A percentile compares a stretch with the other conserved stretches of the same genome.
Evolutionary conservation across 148 eudicot genomes (phyloP).

Genomic region (Rhododendron griersonianum): DNA sequence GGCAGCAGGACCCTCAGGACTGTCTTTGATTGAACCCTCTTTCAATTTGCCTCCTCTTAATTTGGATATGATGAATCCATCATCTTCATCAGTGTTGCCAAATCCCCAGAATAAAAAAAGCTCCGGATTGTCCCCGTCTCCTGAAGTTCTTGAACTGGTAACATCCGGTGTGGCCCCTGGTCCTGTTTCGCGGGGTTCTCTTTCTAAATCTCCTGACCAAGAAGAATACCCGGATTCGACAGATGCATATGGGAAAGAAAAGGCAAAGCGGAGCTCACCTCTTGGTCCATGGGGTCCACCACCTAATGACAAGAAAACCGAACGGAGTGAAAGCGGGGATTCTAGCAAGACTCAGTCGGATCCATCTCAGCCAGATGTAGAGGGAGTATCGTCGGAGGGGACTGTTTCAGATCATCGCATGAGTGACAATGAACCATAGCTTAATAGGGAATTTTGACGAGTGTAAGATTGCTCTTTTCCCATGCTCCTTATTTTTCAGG

Average conservation of each 20-base stretch:
- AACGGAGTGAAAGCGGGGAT: slow-evolving; percentile 26
- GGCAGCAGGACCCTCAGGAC: slow-evolving; percentile 7
- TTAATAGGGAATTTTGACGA: slow-evolving; percentile 2
- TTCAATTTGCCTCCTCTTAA: slow-evolving; percentile 19
- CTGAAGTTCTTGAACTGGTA: slow-evolving; percentile 34
- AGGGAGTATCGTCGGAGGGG: slow-evolving; percentile 54
- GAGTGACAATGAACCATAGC: slow-evolving; percentile 21
- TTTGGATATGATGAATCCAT: slow-evolving; percentile 11
- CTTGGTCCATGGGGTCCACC: slow-evolving; percentile 10
- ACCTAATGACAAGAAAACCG: slow-evolving; percentile 12
- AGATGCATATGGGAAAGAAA: slow-evolving; percentile 17
- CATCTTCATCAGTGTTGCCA: slow-evolving; percentile 19
- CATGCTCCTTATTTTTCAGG: slow-evolving; percentile 4
- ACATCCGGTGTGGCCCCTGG: slow-evolving; percentile 35
- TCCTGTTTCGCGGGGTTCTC: slow-evolving; percentile 12
- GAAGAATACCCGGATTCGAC: slow-evolving; percentile 8
- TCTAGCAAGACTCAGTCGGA: slow-evolving; percentile 48
- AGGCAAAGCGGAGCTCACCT: slow-evolving; percentile 12
- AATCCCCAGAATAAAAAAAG: slow-evolving; percentile 12
- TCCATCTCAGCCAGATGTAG: slow-evolving; percentile 26
- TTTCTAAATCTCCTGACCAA: slow-evolving; percentile 13
- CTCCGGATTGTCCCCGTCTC: slow-evolving; percentile 30
- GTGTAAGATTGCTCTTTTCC: neutral
- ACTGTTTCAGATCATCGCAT: slow-evolving; percentile 36
- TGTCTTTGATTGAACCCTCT: slow-evolving; percentile 19